Evolutionary conservation across 805 yeast species (phyloP).

Genomic region (Ogataea saltuana): DNA sequence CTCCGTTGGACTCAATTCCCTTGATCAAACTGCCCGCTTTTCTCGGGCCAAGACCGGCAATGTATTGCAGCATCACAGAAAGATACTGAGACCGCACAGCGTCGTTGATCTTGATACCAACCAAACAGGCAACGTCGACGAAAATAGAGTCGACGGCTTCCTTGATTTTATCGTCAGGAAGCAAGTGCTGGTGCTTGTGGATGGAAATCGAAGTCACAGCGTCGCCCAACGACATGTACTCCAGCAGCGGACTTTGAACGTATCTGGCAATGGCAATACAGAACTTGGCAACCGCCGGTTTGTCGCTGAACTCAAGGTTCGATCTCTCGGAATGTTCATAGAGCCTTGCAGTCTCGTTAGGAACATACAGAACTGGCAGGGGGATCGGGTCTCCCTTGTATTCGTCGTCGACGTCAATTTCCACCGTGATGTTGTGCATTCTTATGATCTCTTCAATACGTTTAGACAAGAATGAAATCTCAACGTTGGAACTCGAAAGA

Average conservation of each 20-base stretch:
- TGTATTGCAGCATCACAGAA: slow-evolving; percentile 70
- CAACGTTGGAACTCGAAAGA: slow-evolving; percentile 82
- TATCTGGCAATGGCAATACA: slow-evolving; percentile 90
- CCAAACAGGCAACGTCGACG: slow-evolving; percentile 87
- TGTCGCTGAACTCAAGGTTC: slow-evolving; percentile 75
- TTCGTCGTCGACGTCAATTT: slow-evolving; percentile 44
- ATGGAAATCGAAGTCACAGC: slow-evolving; percentile 69
- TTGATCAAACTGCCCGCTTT: slow-evolving; percentile 86
- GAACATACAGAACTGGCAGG: slow-evolving; percentile 76
- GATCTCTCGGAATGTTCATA: slow-evolving; percentile 82
- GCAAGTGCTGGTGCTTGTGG: slow-evolving; percentile 66
- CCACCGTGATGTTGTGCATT: slow-evolving; percentile 53
- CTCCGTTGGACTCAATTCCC: slow-evolving; percentile 70
- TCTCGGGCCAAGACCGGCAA: slow-evolving; percentile 94
- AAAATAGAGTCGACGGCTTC: slow-evolving; percentile 76
- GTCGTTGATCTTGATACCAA: slow-evolving; percentile 91
- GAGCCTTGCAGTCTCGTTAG: slow-evolving; percentile 90
- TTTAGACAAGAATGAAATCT: slow-evolving; percentile 60
- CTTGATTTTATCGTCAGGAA: slow-evolving; percentile 61
- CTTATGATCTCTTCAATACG: slow-evolving; percentile 57
- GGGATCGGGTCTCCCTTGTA: slow-evolving; percentile 36
- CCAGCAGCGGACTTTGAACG: slow-evolving; percentile 89
- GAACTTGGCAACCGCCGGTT: slow-evolving; percentile 76
- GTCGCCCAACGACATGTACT: slow-evolving; percentile 79
- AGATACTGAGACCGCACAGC: slow-evolving; percentile 76